Evolutionary conservation across 306 rosid species (phyloP).

Genomic region (Cercis canadensis): DNA sequence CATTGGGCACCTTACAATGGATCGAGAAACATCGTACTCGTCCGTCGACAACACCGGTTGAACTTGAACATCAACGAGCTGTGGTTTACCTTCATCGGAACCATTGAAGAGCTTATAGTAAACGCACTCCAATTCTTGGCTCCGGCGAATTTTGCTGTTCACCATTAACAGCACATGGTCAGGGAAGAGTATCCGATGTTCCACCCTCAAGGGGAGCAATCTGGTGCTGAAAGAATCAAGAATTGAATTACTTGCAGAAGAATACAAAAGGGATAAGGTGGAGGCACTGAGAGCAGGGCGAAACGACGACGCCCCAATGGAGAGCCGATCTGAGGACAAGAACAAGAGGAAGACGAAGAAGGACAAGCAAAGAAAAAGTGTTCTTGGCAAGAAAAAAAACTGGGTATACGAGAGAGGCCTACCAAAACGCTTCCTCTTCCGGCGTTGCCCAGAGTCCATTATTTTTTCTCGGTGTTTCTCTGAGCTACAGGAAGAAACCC

Average conservation of each 20-base stretch:
- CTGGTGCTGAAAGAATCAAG: conserved; percentile 54
- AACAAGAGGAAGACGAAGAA: conserved; percentile 62
- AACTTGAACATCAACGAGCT: conserved; percentile 19
- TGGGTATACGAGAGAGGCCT: conserved; percentile 40
- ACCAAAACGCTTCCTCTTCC: conserved; percentile 67
- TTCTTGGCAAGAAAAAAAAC: conserved; percentile 44
- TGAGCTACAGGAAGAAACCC: neutral
- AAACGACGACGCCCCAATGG: conserved; percentile 45
- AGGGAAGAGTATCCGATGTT: conserved; percentile 74
- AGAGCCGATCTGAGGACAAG: conserved; percentile 54
- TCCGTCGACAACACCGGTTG: conserved; percentile 65
- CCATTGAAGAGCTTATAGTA: conserved; percentile 48
- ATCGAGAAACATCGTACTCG: conserved; percentile 63
- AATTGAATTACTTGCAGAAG: conserved; percentile 60
- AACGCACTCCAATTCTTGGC: conserved; percentile 60
- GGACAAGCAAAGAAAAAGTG: conserved; percentile 63
- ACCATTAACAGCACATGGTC: conserved; percentile 67
- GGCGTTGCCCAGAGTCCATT: conserved; percentile 76
- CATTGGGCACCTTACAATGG: conserved; percentile 76
- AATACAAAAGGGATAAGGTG: conserved; percentile 57
- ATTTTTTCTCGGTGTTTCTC: conserved; percentile 3
- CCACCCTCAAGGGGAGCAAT: conserved; percentile 39
- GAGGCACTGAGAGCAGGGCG: conserved; percentile 60
- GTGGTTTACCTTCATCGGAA: conserved; percentile 33
- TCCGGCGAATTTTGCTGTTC: conserved; percentile 4